Evolutionary conservation across 1,139 yeast species (phyloP), one percentile per base, ranked within the genome.

Genomic region (Lodderomyces oxycetoniae): DNA sequence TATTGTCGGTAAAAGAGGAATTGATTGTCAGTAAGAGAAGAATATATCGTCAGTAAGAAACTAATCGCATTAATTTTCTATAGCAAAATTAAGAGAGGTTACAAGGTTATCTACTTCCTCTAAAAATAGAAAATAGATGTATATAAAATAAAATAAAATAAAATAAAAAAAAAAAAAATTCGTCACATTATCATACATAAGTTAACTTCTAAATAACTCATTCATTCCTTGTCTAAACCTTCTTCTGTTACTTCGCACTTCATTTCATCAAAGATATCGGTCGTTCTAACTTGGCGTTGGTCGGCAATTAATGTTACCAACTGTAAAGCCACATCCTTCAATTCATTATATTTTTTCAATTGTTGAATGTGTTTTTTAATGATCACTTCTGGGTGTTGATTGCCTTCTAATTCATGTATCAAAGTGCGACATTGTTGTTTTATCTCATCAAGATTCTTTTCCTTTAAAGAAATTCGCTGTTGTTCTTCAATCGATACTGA

Each of bases 251-350:
- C 17, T 13, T 32, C 30, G 7, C 26, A 20, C 13, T 49, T 40
- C 44, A 42, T 42, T 36, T 42, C 46, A 37, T 59, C 57, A 26
- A 73, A 48, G 15, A 72, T 62, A 36, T 67, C 72, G 8, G 59
- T 52, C 13, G 71, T 59, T 34, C 66, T 54, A 14, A 67, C 53
- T 31, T 64, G 55, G 35, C 72, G 57, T 40, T 67, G 73, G 39
- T 70, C 74, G 2, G 78, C 77, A 32, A 74, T 72, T 62, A 71
- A 57, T 22, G 70, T 61, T 17, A 74, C 65, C 39, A 74, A 50
- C 3, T 67, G 69, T 42, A 72, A 50, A 1, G 78, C 77, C 12
- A 68, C 61, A 45, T 72, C 79, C 41, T 67, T 66, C 33, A 73
- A 51, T 37, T 72, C 78, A 43, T 73, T 67, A 49, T 74, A 74